Conservation (phyloP, 345 rosid genomes). For the Eutrema yunnanense region DNA sequence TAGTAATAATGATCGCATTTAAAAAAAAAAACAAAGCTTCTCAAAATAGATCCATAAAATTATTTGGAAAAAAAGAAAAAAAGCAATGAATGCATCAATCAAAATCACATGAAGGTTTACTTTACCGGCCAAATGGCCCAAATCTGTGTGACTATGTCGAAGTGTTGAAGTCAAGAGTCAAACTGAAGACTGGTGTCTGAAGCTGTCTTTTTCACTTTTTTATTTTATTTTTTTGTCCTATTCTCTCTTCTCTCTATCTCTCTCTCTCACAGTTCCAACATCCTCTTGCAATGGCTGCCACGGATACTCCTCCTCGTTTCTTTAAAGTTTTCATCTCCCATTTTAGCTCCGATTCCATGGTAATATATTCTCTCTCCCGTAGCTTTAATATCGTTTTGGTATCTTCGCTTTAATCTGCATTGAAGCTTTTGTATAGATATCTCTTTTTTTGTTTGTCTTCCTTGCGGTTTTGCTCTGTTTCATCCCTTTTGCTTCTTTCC, state of each 20-base stretch:
- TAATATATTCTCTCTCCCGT: background rate
- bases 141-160: background rate
- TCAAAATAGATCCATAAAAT: background rate
- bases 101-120: background rate
- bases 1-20: too few species aligned
- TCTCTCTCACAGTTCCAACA: background rate
- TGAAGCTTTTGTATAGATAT: background rate
- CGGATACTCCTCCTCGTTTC: conserved; percentile 10
- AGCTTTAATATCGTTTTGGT: background rate
- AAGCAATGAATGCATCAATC: background rate
- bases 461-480: background rate
- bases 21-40: background rate
- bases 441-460: background rate
- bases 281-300: background rate
- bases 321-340: conserved; percentile 13
- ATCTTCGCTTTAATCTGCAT: background rate
- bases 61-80: too few species aligned
- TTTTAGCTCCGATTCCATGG: conserved; percentile 9
- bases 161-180: background rate
- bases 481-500: background rate
- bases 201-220: background rate
- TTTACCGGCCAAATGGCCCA: background rate
- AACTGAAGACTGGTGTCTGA: background rate
- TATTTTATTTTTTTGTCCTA: background rate
- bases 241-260: background rate